phyloP scores from a whole-genome alignment of 2,329 filamentous ascomycete species.

The Westerdykella sp. region DNA sequence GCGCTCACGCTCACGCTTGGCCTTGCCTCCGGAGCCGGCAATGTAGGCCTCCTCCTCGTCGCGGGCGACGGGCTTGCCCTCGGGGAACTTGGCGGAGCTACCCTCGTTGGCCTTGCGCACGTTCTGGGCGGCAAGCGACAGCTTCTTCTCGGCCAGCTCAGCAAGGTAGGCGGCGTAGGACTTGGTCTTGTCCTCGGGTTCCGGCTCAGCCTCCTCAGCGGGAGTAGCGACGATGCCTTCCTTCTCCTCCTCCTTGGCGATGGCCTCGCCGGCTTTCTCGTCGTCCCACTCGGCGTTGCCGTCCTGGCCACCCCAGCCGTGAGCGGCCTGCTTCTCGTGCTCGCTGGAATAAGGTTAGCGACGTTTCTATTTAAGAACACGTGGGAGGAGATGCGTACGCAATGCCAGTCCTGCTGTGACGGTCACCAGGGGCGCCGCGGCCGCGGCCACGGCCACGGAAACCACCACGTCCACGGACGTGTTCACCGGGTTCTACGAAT shows the following conservation, averaged over 20 bases:
- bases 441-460: slow-evolving; percentile 44
- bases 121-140: slow-evolving; percentile 60
- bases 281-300: slow-evolving; percentile 82
- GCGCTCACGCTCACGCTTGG: slow-evolving; percentile 75
- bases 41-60: slow-evolving; percentile 66
- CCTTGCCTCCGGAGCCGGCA: slow-evolving; percentile 66
- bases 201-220: slow-evolving; percentile 47
- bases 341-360: slow-evolving; percentile 46
- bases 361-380: neutral
- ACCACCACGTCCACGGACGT: slow-evolving; percentile 41
- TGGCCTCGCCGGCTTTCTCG: slow-evolving; percentile 83
- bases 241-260: slow-evolving; percentile 79
- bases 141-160: slow-evolving; percentile 69
- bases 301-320: slow-evolving; percentile 81
- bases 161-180: slow-evolving; percentile 86
- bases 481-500: slow-evolving; percentile 1
- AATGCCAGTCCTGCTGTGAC: slow-evolving; percentile 56
- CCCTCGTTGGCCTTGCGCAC: slow-evolving; percentile 92
- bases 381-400: slow-evolving; percentile 42
- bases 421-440: slow-evolving; percentile 49
- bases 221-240: slow-evolving; percentile 22
- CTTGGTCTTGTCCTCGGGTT: slow-evolving; percentile 80
- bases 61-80: slow-evolving; percentile 61
- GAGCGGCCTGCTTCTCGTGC: slow-evolving; percentile 78
- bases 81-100: slow-evolving; percentile 88